Evolutionary conservation across 495 filamentous ascomycete species (phyloP).

Genomic region (Parathielavia appendiculata): DNA sequence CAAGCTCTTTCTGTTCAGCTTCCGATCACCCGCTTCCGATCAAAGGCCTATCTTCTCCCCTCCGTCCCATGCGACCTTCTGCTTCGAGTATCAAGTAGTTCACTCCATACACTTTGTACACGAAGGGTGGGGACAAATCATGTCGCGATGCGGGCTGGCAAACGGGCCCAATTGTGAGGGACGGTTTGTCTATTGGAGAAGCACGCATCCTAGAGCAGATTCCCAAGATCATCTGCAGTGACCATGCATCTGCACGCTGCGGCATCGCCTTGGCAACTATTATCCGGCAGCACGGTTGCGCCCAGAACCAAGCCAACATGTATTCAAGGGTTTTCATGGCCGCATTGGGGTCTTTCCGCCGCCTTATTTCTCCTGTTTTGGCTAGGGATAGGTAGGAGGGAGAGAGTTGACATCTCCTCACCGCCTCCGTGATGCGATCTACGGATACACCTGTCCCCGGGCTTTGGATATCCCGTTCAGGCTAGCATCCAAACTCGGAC

Average conservation of each 20-base stretch:
- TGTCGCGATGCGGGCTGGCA: too few relatives aligned
- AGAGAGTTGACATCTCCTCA: neutral
- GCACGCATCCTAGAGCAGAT: neutral
- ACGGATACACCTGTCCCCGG: neutral
- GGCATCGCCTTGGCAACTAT: slow-evolving; percentile 10
- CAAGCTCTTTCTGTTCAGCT: neutral
- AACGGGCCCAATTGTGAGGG: too few relatives aligned
- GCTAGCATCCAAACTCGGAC: slow-evolving; percentile 6
- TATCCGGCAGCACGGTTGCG: neutral
- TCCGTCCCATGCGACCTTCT: neutral
- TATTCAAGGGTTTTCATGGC: neutral
- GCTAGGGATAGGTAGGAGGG: neutral
- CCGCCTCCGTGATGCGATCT: neutral
- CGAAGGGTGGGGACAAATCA: neutral
- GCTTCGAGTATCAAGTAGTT: neutral
- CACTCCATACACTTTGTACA: neutral
- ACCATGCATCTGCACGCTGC: slow-evolving; percentile 11
- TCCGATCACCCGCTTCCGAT: neutral
- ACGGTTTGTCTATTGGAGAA: neutral
- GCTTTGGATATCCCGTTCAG: neutral
- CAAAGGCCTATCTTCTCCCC: neutral
- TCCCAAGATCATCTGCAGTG: slow-evolving; percentile 18
- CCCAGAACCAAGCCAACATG: too few relatives aligned
- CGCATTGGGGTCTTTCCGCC: neutral
- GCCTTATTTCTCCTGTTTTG: neutral